A percentile compares a stretch with the other conserved stretches of the same genome.
phyloP scores from a whole-genome alignment of 2,329 filamentous ascomycete genomes.

The Fusarium hostae region DNA sequence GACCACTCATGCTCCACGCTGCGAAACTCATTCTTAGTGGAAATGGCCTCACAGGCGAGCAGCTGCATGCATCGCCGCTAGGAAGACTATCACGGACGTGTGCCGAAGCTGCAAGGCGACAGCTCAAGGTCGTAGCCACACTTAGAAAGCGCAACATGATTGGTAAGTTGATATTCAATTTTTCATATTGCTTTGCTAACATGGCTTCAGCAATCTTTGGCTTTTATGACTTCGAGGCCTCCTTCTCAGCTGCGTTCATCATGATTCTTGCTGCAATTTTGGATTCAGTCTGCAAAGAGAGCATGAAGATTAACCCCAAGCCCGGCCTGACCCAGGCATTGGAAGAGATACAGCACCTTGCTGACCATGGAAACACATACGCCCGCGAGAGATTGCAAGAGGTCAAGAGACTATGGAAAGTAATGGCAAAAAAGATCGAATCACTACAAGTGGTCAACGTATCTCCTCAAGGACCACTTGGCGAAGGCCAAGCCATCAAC shows the following conservation, averaged over 20 bases:
- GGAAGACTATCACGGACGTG: slow-evolving; percentile 45
- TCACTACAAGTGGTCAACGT: slow-evolving; percentile 41
- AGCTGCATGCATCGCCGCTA: slow-evolving; percentile 42
- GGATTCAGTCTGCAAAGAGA: slow-evolving; percentile 43
- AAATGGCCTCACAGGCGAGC: slow-evolving; percentile 34
- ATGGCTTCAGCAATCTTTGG: slow-evolving; percentile 33
- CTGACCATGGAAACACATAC: slow-evolving; percentile 43
- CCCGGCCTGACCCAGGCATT: slow-evolving; percentile 43
- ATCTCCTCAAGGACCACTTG: slow-evolving; percentile 27
- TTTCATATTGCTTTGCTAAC: not conserved
- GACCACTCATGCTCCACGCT: slow-evolving; percentile 46
- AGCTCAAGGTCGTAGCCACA: slow-evolving; percentile 45
- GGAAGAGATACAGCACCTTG: slow-evolving; percentile 46
- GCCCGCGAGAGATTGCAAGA: slow-evolving; percentile 42
- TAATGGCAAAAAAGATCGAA: slow-evolving; percentile 43
- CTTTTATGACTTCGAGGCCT: slow-evolving; percentile 44
- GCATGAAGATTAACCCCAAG: slow-evolving; percentile 39
- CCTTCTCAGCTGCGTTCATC: slow-evolving; percentile 44
- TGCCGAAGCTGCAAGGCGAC: slow-evolving; percentile 44
- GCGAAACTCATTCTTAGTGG: slow-evolving; percentile 45
- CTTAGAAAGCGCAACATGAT: slow-evolving; percentile 47
- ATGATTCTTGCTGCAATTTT: slow-evolving; percentile 43
- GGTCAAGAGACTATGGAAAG: slow-evolving; percentile 40
- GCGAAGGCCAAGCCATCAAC: not conserved
- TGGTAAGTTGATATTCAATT: slow-evolving; percentile 2